Conservation (phyloP, 257 asterid species). For the Jasminum sambac region DNA sequence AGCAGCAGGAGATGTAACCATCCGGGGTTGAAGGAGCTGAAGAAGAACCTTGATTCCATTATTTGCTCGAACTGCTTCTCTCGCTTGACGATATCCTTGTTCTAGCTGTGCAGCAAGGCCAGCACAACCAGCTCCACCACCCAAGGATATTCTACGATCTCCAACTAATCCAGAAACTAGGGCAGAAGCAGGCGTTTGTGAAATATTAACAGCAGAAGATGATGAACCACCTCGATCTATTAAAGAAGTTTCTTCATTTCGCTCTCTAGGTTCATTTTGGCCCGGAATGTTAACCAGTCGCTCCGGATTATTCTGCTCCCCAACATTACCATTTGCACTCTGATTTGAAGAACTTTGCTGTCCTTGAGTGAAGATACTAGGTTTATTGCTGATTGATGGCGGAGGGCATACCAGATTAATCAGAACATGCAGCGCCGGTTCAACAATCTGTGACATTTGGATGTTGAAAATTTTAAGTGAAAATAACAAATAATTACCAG, state of each 20-base stretch:
- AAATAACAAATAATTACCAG: constrained; percentile 12
- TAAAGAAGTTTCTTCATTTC: constrained; percentile 64
- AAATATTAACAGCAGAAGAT: constrained; percentile 38
- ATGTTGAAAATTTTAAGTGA: constrained; percentile 7
- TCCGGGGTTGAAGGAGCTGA: constrained; percentile 95
- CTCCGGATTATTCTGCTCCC: constrained; percentile 53
- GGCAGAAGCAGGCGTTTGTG: constrained; percentile 59
- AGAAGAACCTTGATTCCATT: constrained; percentile 95
- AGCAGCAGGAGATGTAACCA: constrained; percentile 90
- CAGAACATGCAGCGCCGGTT: constrained; percentile 80
- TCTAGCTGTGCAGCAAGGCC: constrained; percentile 99
- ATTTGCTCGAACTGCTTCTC: constrained; percentile 98
- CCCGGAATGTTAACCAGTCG: constrained; percentile 41
- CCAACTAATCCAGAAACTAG: constrained; percentile 92
- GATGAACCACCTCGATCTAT: constrained; percentile 61
- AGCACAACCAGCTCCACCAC: constrained; percentile 94
- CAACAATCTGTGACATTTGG: constrained; percentile 71
- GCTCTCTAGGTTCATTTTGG: constrained; percentile 62
- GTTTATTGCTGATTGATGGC: constrained; percentile 95
- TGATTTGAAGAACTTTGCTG: constrained; percentile 62
- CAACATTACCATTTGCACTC: constrained; percentile 49
- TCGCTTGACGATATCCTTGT: constrained; percentile 91
- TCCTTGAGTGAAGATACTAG: constrained; percentile 61
- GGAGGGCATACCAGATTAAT: constrained; percentile 98
- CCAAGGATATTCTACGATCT: constrained; percentile 88